Conservation (phyloP, 495 filamentous ascomycete genomes). For the Aspergillus funiculosus region DNA sequence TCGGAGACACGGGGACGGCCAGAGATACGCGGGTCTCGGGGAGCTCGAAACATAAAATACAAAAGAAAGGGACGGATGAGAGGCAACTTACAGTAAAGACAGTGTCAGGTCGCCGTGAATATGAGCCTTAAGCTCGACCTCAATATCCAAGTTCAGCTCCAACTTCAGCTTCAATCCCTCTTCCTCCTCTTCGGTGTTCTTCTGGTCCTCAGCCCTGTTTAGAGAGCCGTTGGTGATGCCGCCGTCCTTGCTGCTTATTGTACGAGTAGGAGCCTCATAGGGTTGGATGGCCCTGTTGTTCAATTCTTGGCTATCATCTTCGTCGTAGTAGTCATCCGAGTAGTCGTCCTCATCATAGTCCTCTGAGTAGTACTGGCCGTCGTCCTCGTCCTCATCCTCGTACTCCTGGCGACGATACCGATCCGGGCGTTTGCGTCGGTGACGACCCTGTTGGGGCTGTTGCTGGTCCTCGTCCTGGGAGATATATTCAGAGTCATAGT, state of each 20-base stretch:
- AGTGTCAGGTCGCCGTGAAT: constrained; percentile 87
- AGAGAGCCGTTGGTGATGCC: constrained; percentile 27
- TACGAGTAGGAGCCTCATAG: constrained; percentile 25
- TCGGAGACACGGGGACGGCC: too few relatives aligned
- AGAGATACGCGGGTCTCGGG: too few relatives aligned
- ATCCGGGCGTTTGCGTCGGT: constrained; percentile 25
- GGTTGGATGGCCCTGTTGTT: constrained; percentile 38
- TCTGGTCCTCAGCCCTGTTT: constrained; percentile 24
- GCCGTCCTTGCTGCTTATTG: constrained; percentile 19
- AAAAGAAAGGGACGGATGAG: not conserved
- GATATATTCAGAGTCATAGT: constrained; percentile 30
- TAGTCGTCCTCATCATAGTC: constrained; percentile 33
- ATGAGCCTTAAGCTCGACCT: constrained; percentile 81
- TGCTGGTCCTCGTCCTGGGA: constrained; percentile 27
- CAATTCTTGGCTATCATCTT: constrained; percentile 20
- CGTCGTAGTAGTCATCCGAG: constrained; percentile 23
- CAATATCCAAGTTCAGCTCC: constrained; percentile 81
- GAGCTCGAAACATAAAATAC: not conserved
- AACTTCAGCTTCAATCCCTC: constrained; percentile 64
- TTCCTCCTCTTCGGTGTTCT: constrained; percentile 34
- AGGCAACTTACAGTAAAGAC: constrained; percentile 68
- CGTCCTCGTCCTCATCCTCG: constrained; percentile 39
- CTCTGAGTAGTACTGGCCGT: constrained; percentile 42
- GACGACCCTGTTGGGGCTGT: constrained; percentile 16
- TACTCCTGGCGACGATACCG: constrained; percentile 38